Percentiles rank a stretch among this genome's conserved stretches.
phyloP scores from a whole-genome alignment of 352 stramenopile species.

The Pythium grandisporangium region DNA sequence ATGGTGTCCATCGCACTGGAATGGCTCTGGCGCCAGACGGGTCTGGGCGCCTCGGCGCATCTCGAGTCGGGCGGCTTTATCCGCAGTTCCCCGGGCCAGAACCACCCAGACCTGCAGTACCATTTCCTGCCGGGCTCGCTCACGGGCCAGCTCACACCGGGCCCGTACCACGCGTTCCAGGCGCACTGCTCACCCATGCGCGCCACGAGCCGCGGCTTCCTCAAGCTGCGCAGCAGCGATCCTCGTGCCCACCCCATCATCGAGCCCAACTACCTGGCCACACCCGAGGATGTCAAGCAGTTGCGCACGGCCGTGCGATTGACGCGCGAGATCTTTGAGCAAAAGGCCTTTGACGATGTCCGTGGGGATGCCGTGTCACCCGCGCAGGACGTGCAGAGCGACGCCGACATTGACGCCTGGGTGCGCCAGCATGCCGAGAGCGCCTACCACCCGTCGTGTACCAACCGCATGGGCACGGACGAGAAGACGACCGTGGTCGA shows the following conservation, averaged over 20 bases:
- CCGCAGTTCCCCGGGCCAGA: conserved; percentile 63
- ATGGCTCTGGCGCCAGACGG: conserved; percentile 65
- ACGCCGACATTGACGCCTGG: conserved; percentile 79
- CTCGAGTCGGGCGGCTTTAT: conserved; percentile 86
- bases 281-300: conserved; percentile 66
- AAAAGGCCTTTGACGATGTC: conserved; percentile 79
- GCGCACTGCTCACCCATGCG: conserved; percentile 86
- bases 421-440: conserved; percentile 78
- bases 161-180: conserved; percentile 72
- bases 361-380: conserved; percentile 73
- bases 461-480: conserved; percentile 80
- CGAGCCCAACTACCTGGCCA: conserved; percentile 86
- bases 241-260: conserved; percentile 74
- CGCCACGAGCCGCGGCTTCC: conserved; percentile 70
- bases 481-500: conserved; percentile 89
- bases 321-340: conserved; percentile 84
- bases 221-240: conserved; percentile 73
- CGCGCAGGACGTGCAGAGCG: conserved; percentile 39
- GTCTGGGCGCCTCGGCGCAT: conserved; percentile 69
- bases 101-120: conserved; percentile 84
- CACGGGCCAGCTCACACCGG: conserved; percentile 52
- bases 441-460: conserved; percentile 87
- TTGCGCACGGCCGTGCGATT: conserved; percentile 70
- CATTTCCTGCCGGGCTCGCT: conserved; percentile 85
- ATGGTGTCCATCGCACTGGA: conserved; percentile 81